Conservation (phyloP, 225 moss, liverwort and hornwort genomes). For the Bryoerythrophyllum caledonicum region DNA sequence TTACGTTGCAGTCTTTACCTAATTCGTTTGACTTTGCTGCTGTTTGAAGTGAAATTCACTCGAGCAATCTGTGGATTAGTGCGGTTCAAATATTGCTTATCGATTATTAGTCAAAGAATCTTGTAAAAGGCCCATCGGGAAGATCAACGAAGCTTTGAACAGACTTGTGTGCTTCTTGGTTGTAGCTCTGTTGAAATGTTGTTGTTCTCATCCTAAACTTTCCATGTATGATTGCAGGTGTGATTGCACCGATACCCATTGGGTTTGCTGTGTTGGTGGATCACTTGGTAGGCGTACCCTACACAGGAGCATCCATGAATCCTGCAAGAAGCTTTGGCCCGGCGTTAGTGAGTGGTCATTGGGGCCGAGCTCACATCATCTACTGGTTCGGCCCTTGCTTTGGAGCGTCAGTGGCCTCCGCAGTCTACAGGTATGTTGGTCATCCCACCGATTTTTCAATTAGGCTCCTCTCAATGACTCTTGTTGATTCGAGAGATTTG, state of each 20-base stretch:
- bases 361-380: conserved; percentile 77
- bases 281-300: conserved; percentile 93
- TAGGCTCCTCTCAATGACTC: neutral
- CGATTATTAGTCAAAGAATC: too few relatives aligned
- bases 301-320: conserved; percentile 98
- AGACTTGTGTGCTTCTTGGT: too few relatives aligned
- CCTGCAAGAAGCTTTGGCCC: conserved; percentile 99
- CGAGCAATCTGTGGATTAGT: neutral
- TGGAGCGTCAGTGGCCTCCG: conserved; percentile 81
- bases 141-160: too few relatives aligned
- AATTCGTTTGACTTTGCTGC: neutral
- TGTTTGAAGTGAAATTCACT: neutral
- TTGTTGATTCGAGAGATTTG: neutral
- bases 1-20: neutral
- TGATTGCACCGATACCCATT: conserved; percentile 94
- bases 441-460: neutral
- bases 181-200: too few relatives aligned
- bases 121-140: too few relatives aligned
- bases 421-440: conserved; percentile 68
- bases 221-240: conserved; percentile 62
- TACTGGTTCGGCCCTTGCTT: conserved; percentile 96
- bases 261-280: conserved; percentile 92
- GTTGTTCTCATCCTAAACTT: too few relatives aligned
- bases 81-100: too few relatives aligned
- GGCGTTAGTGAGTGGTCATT: conserved; percentile 84